Conservation (phyloP, 345 rosid species). For the Angophora floribunda region DNA sequence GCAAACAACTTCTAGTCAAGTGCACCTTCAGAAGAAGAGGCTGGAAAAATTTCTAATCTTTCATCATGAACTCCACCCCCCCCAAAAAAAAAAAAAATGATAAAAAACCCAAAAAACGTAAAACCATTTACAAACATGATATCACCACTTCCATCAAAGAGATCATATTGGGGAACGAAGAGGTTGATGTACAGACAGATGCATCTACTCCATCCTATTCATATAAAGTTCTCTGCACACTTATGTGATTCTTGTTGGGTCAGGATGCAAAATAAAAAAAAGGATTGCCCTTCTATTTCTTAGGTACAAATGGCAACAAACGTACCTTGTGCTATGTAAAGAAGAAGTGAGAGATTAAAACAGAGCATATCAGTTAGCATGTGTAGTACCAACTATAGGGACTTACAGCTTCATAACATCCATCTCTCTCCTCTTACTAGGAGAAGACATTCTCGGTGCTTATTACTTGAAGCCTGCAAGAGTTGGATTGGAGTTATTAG, state of each 20-base stretch:
- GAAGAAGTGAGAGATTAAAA: not conserved
- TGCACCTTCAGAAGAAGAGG: not conserved
- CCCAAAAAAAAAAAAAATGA: not conserved
- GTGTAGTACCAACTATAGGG: not conserved
- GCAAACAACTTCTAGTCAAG: not conserved
- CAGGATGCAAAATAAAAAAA: not conserved
- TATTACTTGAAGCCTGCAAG: not conserved
- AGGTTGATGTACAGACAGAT: not conserved
- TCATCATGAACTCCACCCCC: not conserved
- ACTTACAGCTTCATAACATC: conserved; percentile 57
- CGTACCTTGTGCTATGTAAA: not conserved
- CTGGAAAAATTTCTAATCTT: not conserved
- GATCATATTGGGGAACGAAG: not conserved
- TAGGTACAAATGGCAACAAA: not conserved
- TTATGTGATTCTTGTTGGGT: not conserved
- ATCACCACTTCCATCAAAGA: not conserved
- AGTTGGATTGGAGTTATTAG: not conserved
- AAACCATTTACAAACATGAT: not conserved
- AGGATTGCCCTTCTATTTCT: not conserved
- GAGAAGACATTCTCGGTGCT: conserved; percentile 31
- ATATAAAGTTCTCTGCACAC: not conserved
- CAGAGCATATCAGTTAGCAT: not conserved
- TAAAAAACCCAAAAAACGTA: not conserved
- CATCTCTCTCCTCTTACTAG: conserved; percentile 56
- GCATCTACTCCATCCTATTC: not conserved